phyloP scores from a whole-genome alignment of 2,329 filamentous ascomycete species.

The Ophiocordyceps camponoti-floridani region DNA sequence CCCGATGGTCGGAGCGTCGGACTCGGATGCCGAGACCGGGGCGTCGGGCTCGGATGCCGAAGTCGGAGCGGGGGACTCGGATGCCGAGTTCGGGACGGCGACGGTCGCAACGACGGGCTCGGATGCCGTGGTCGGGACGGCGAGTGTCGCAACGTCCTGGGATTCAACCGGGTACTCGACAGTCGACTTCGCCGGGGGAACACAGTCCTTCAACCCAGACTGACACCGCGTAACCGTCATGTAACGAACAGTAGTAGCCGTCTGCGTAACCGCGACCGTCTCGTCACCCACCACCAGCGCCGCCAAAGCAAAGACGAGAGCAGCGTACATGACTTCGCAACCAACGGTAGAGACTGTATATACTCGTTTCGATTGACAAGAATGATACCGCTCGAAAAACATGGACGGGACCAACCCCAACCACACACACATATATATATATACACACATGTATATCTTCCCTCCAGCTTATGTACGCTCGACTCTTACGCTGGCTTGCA shows the following conservation, averaged over 20 bases:
- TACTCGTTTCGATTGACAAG: neutral
- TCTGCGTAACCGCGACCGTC: slow-evolving; percentile 19
- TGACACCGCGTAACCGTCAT: slow-evolving; percentile 30
- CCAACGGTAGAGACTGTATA: neutral
- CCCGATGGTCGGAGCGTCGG: no score
- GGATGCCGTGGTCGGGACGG: no score
- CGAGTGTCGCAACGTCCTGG: no score
- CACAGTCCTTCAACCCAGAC: slow-evolving; percentile 23
- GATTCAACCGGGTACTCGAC: no score
- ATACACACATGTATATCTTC: neutral
- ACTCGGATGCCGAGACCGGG: no score
- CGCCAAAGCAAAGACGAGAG: slow-evolving; percentile 22
- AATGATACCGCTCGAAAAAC: neutral
- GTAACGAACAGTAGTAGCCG: slow-evolving; percentile 24
- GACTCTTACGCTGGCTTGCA: neutral
- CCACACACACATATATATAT: neutral
- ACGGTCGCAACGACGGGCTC: slow-evolving; percentile 8
- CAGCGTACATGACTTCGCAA: neutral
- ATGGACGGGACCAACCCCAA: neutral
- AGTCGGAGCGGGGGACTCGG: neutral
- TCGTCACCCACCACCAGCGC: slow-evolving; percentile 9
- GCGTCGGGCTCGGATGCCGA: neutral
- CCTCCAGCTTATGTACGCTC: neutral
- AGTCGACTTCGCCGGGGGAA: no score
- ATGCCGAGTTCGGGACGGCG: slow-evolving; percentile 17